Base-by-base conservation (phyloP, 768 basidiomycete species). In the Leccinum aurantiacum region DNA sequence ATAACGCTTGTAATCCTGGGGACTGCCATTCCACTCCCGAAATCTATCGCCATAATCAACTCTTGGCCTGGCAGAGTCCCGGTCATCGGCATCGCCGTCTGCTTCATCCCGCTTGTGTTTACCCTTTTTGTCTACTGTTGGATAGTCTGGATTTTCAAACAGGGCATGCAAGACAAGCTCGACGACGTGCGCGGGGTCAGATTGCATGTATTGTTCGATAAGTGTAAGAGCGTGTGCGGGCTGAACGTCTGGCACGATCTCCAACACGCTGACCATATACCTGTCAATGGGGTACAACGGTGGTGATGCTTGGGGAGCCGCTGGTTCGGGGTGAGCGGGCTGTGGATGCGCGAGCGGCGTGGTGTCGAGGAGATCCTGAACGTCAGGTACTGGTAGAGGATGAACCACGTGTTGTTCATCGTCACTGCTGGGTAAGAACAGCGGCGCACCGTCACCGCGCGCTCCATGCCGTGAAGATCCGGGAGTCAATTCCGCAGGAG, bases 211-310 rank as follows among this genome's bases (percentile, higher is more conserved):
- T 48, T 77, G 67, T 38, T 77, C 71, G 31, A 90, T 67, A 33
- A 90, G 82, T 1, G 69, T 61, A 24, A 78, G 67, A 13, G 80
- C 81, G 63, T 90, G 80, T 3, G 78, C 74, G 4, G 86, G 84
- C 22, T 81, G 78, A 24, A 90, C 87, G 64, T 91, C 88, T 0
- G 90, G 90, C 13, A 91, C 70, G 49, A 92, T 81, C 65, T 90
- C 88, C 38, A 88, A 75, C 31, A 90, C 78, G 46, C 78, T 83
- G 1, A 82, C 78, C 31, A 87, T 60, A 48, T 67, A 72, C 17
- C 35, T 65, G 50, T 74, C 75, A 58, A 61, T 56, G 59, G 57
- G 64, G 60, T 59, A 75, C 57, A 56, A 65, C 27, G 27, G 50
- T 6, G 48, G 51, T 14, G 59, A 52, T 24, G 60, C 61, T 48